A percentile compares a stretch with the other conserved stretches of the same genome.
phyloP scores from a whole-genome alignment of 345 rosid species.

The Pistacia integerrima region DNA sequence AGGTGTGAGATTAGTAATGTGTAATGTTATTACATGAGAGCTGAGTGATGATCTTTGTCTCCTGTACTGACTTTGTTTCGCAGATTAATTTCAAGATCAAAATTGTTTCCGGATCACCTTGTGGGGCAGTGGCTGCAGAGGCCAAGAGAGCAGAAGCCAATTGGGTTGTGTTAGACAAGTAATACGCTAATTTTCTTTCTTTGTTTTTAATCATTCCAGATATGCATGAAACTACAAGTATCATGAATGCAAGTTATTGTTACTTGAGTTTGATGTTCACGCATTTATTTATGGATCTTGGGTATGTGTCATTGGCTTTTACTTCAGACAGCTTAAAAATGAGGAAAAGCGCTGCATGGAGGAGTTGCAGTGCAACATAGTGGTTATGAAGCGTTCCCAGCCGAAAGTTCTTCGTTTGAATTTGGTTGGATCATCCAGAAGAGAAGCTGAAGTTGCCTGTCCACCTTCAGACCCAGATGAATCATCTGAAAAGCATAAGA shows the following conservation, averaged over 20 bases:
- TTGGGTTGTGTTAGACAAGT: constrained; percentile 99
- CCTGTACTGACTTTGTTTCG: constrained; percentile 8
- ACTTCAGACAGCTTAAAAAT: constrained; percentile 68
- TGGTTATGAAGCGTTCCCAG: constrained; percentile 89
- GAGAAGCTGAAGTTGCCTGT: constrained; percentile 46
- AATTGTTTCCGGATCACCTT: constrained; percentile 86
- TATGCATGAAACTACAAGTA: not conserved
- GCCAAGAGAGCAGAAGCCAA: constrained; percentile 72
- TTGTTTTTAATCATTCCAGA: not conserved
- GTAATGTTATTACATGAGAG: constrained; percentile 4
- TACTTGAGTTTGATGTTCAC: not conserved
- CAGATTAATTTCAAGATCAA: constrained; percentile 92
- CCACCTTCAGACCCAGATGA: constrained; percentile 48
- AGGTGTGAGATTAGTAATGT: not conserved
- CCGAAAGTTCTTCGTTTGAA: constrained; percentile 93
- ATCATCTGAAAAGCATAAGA: constrained; percentile 42
- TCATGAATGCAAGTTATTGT: not conserved
- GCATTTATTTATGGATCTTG: constrained; percentile 6
- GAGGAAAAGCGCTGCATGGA: constrained; percentile 95
- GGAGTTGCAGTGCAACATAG: constrained; percentile 96
- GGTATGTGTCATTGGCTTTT: constrained; percentile 5
- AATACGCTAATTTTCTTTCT: constrained; percentile 22
- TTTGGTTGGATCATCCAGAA: constrained; percentile 71
- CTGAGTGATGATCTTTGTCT: constrained; percentile 14
- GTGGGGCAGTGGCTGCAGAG: constrained; percentile 86